Evolutionary conservation across 352 stramenopile species (phyloP).

Genomic region (Saprolegnia parasitica): DNA sequence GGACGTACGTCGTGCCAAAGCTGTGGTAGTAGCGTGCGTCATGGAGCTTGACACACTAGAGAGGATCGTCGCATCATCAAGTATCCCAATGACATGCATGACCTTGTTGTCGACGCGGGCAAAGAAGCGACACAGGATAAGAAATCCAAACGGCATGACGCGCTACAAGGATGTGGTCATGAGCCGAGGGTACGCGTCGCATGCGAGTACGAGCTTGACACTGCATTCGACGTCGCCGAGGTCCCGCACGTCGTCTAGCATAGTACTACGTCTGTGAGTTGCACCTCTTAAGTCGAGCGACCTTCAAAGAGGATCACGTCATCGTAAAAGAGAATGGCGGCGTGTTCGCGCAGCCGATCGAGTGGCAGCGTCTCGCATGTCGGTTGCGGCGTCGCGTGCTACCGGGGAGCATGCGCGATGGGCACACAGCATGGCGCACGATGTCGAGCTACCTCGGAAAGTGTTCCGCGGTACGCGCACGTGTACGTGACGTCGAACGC

Average conservation of each 20-base stretch:
- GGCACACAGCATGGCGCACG: slow-evolving; percentile 30
- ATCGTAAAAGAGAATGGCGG: slow-evolving; percentile 56
- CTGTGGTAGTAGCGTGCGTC: slow-evolving; percentile 66
- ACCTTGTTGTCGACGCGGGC: slow-evolving; percentile 60
- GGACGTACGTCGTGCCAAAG: slow-evolving; percentile 48
- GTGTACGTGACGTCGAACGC: slow-evolving; percentile 62
- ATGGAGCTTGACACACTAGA: slow-evolving; percentile 42
- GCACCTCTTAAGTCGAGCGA: not conserved
- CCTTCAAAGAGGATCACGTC: slow-evolving; percentile 59
- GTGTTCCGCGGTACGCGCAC: slow-evolving; percentile 29
- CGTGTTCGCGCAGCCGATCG: slow-evolving; percentile 48
- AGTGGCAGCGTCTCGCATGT: slow-evolving; percentile 44
- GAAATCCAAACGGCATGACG: slow-evolving; percentile 63
- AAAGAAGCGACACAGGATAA: slow-evolving; percentile 60
- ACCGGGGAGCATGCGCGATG: slow-evolving; percentile 36
- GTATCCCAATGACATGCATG: not conserved
- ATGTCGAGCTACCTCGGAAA: not conserved
- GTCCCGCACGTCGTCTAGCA: slow-evolving; percentile 55
- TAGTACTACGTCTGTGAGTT: not conserved
- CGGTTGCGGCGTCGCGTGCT: not conserved
- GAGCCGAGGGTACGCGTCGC: too few species aligned
- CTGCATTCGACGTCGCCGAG: slow-evolving; percentile 59
- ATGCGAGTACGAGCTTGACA: slow-evolving; percentile 45
- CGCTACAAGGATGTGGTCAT: slow-evolving; percentile 31
- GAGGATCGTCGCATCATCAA: not conserved